Evolutionary conservation across 176 grass and related monocot species (phyloP).

Genomic region (Carex littledalei): DNA sequence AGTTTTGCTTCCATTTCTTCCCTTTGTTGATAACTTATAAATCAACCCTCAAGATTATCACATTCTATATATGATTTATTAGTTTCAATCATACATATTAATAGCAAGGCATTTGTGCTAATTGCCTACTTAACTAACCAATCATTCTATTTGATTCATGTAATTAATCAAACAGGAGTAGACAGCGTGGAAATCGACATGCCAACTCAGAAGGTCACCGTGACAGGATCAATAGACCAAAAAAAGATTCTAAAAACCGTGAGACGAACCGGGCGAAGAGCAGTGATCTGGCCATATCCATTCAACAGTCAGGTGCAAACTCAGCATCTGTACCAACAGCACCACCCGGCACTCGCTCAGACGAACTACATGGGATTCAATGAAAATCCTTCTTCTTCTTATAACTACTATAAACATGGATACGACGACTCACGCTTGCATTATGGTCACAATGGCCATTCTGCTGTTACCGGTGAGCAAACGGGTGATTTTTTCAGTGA

Average conservation of each 20-base stretch:
- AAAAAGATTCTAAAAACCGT: constrained; percentile 89
- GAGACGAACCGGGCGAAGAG: constrained; percentile 62
- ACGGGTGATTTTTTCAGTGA: constrained; percentile 70
- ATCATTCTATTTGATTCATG: neutral
- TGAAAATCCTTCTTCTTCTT: constrained; percentile 40
- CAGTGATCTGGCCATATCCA: constrained; percentile 74
- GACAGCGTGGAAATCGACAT: constrained; percentile 78
- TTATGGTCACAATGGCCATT: constrained; percentile 31
- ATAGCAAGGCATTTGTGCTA: neutral
- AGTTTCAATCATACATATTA: neutral
- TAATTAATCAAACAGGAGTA: constrained; percentile 33
- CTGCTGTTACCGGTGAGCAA: constrained; percentile 36
- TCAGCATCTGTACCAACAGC: constrained; percentile 31
- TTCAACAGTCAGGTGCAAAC: constrained; percentile 25
- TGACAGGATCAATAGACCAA: constrained; percentile 71
- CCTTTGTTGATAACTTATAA: neutral
- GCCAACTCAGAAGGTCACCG: constrained; percentile 78
- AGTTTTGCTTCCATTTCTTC: neutral
- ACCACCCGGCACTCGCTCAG: constrained; percentile 35
- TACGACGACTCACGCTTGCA: constrained; percentile 66
- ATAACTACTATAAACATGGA: constrained; percentile 90
- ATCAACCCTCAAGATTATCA: neutral
- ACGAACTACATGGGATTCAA: constrained; percentile 1
- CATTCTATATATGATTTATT: neutral
- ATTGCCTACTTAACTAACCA: neutral